Evolutionary conservation across 345 rosid species (phyloP).

Genomic region (Schrenkiella parvula): DNA sequence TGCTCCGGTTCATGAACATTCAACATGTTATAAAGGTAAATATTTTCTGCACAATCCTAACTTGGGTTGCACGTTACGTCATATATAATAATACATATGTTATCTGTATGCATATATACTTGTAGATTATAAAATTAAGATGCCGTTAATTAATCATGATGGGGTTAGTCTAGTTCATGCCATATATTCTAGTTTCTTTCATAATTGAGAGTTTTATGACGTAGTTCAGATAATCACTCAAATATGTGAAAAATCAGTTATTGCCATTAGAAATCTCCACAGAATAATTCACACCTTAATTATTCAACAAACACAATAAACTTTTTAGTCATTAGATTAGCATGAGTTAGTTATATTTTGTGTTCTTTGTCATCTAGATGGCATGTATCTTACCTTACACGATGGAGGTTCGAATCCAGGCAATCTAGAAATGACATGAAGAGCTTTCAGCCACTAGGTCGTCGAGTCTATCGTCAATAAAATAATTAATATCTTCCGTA

Average conservation of each 20-base stretch:
- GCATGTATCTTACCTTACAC: neutral
- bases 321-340: too few relatives aligned
- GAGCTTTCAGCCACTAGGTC: neutral
- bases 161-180: neutral
- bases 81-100: too few relatives aligned
- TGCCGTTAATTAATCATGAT: constrained; percentile 6
- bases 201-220: too few relatives aligned
- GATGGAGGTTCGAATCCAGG: neutral
- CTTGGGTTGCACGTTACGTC: constrained; percentile 17
- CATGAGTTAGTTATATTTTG: too few relatives aligned
- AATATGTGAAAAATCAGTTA: neutral
- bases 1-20: neutral
- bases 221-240: neutral
- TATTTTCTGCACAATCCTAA: neutral
- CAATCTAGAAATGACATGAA: neutral
- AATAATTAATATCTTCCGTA: too few relatives aligned
- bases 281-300: neutral
- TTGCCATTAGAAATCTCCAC: too few relatives aligned
- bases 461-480: neutral
- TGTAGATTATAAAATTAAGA: neutral
- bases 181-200: neutral
- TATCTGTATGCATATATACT: neutral
- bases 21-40: neutral
- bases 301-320: neutral
- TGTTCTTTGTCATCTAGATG: too few relatives aligned